Percentiles rank a stretch among this genome's conserved stretches.
phyloP scores from a whole-genome alignment of 1,284 basidiomycete genomes.

The Malassezia slooffiae region DNA sequence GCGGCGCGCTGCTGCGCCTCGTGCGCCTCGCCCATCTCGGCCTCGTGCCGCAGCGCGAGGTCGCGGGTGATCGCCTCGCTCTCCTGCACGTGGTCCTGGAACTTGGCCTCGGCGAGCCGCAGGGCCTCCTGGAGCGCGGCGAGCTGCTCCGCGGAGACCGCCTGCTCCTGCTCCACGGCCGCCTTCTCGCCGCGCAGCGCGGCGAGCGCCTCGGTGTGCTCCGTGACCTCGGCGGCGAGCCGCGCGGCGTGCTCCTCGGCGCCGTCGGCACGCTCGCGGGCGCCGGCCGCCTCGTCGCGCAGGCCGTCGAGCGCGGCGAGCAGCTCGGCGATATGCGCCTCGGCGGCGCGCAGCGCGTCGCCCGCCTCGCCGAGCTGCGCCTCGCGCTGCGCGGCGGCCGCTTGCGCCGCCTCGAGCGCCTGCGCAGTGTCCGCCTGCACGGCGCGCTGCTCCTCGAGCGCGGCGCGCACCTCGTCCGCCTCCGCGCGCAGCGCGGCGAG shows the following conservation, averaged over 20 bases:
- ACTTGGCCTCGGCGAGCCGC: not conserved
- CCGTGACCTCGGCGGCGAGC: not conserved
- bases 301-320: slow-evolving; percentile 71
- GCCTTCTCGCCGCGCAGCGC: slow-evolving; percentile 20
- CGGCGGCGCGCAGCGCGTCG: slow-evolving; percentile 67
- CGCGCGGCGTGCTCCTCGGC: slow-evolving; percentile 11
- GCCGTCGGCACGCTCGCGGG: slow-evolving; percentile 15
- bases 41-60: slow-evolving; percentile 11
- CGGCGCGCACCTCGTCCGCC: slow-evolving; percentile 69
- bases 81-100: slow-evolving; percentile 4
- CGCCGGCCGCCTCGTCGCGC: slow-evolving; percentile 58
- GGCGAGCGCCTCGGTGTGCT: slow-evolving; percentile 38
- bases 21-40: not conserved
- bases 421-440: slow-evolving; percentile 69
- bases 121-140: slow-evolving; percentile 3
- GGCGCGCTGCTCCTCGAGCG: slow-evolving; percentile 62
- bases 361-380: slow-evolving; percentile 52
- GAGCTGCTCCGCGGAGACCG: slow-evolving; percentile 44
- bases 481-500: slow-evolving; percentile 31
- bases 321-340: slow-evolving; percentile 62
- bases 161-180: slow-evolving; percentile 36
- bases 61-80: slow-evolving; percentile 10
- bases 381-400: slow-evolving; percentile 52
- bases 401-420: slow-evolving; percentile 67
- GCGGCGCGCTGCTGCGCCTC: not conserved